Base-by-base conservation (phyloP, 352 stramenopile species). In the Phytophthora pisi region DNA sequence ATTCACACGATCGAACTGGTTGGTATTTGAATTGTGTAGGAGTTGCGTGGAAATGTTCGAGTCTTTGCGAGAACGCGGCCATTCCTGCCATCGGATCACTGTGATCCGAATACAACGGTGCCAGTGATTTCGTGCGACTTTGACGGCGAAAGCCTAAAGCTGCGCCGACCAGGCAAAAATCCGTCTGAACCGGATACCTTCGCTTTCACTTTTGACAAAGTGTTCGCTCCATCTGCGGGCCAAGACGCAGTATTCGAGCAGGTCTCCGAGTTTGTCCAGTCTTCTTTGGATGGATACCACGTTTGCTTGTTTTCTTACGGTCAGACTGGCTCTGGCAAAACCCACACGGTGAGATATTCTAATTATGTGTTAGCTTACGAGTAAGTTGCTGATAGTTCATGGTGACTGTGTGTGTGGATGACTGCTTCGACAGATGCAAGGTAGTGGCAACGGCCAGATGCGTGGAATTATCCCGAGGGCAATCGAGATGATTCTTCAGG, bases 41-140 rank as follows among this genome's bases (percentile, higher is more conserved):
- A 99, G 72, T 80, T 99, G 23, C 90, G 98, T 51, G 98, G 98
- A 57, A 99, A 99, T 66, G 97, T 99, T 54, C 89, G 98, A 54
- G 98, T 99, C 2, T 99, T 98, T 78, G 96, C 93, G 1, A 84
- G 97, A 60, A 97, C 98, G 47, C 83, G 96, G 13, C 96, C 96
- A 9, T 93, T 98, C 66, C 66, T 98, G 9, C 81, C 88, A 15
- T 91, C 84, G 1, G 93, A 98, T 63, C 72, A 72, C 52, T 77
- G 67, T 30, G 67, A 97, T 47, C 60, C 70, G 6, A 75, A 79
- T 16, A 74, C 69, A 52, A 71, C 70, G 5, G 75, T 80, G 5
- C 72, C 79, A 5, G 77, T 84, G 1, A 85, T 91, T 51, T 81
- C 75, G 38, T 92, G 82, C 34, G 84, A 93, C 56, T 89, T 82